Percentiles rank a stretch among this genome's conserved stretches.
Conservation (phyloP, 495 filamentous ascomycete genomes). For the Parachaetomium inaequale region DNA sequence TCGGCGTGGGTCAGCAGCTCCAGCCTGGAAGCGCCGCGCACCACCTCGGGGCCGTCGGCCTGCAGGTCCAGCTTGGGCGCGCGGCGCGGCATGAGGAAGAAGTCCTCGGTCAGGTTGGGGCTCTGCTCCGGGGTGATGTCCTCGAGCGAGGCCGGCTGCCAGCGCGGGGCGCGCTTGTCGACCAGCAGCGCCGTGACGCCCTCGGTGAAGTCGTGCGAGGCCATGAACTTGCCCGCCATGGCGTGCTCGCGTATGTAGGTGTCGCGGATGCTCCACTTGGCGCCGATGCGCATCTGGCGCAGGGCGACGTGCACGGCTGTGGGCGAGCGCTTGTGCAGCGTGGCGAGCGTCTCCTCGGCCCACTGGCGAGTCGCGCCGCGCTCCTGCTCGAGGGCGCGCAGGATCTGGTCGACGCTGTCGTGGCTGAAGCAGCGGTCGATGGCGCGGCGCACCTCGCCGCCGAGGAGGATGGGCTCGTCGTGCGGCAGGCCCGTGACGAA, state of each 20-base stretch:
- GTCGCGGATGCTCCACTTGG: conserved; percentile 70
- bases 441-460: conserved; percentile 62
- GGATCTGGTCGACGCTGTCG: conserved; percentile 64
- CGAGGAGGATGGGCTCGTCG: conserved; percentile 60
- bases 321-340: conserved; percentile 70
- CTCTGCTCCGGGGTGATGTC: conserved; percentile 48
- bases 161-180: conserved; percentile 59
- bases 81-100: conserved; percentile 42
- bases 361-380: conserved; percentile 53
- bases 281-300: conserved; percentile 70
- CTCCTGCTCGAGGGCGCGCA: conserved; percentile 62
- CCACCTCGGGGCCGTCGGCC: too few relatives aligned
- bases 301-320: conserved; percentile 80
- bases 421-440: conserved; percentile 81
- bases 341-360: conserved; percentile 70
- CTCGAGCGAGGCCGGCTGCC: conserved; percentile 67
- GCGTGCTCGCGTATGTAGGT: conserved; percentile 79
- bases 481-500: conserved; percentile 77
- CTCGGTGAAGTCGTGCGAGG: conserved; percentile 77
- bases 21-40: conserved; percentile 43
- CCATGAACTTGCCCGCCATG: conserved; percentile 81
- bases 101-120: conserved; percentile 54
- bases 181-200: conserved; percentile 77
- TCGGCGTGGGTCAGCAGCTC: conserved; percentile 46
- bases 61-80: conserved; percentile 50